Conservation (phyloP, 495 filamentous ascomycete species). For the Delitschia confertaspora region DNA sequence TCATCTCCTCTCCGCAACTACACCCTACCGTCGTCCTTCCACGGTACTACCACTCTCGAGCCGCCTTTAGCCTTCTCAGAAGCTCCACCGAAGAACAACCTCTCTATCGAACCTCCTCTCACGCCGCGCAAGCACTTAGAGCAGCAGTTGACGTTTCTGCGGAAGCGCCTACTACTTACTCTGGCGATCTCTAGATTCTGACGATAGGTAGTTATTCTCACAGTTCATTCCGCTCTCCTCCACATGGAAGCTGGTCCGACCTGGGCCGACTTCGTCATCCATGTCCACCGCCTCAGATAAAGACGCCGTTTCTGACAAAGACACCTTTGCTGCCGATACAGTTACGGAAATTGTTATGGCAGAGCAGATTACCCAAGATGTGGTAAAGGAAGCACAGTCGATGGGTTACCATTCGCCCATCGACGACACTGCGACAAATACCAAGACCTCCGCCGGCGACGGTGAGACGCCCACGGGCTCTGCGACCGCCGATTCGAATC, state of each 20-base stretch:
- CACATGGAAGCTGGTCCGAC: slow-evolving; percentile 13
- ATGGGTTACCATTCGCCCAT: slow-evolving; percentile 62
- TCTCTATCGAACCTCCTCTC: slow-evolving; percentile 12
- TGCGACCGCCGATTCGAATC: slow-evolving; percentile 24
- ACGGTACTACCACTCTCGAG: slow-evolving; percentile 5
- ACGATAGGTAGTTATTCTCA: slow-evolving; percentile 43
- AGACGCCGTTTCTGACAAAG: slow-evolving; percentile 27
- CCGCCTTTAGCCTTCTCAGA: slow-evolving; percentile 8
- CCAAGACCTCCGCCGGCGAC: slow-evolving; percentile 49
- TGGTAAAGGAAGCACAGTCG: slow-evolving; percentile 71
- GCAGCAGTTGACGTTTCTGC: slow-evolving; percentile 28
- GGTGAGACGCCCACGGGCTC: slow-evolving; percentile 43
- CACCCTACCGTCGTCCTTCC: slow-evolving; percentile 1
- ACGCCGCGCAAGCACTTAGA: slow-evolving; percentile 19
- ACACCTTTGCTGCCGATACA: slow-evolving; percentile 33
- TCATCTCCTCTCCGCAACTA: slow-evolving; percentile 8
- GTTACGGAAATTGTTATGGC: slow-evolving; percentile 68
- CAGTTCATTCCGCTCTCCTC: slow-evolving; percentile 11
- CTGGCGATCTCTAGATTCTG: slow-evolving; percentile 45
- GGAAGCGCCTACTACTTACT: slow-evolving; percentile 41
- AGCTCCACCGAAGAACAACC: slow-evolving; percentile 5
- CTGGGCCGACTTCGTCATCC: slow-evolving; percentile 20
- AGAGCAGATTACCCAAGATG: slow-evolving; percentile 68
- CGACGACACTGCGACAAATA: slow-evolving; percentile 61
- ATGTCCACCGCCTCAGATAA: slow-evolving; percentile 18